A percentile compares a stretch with the other conserved stretches of the same genome.
phyloP scores from a whole-genome alignment of 306 rosid species.

The Pachyrhizus erosus region DNA sequence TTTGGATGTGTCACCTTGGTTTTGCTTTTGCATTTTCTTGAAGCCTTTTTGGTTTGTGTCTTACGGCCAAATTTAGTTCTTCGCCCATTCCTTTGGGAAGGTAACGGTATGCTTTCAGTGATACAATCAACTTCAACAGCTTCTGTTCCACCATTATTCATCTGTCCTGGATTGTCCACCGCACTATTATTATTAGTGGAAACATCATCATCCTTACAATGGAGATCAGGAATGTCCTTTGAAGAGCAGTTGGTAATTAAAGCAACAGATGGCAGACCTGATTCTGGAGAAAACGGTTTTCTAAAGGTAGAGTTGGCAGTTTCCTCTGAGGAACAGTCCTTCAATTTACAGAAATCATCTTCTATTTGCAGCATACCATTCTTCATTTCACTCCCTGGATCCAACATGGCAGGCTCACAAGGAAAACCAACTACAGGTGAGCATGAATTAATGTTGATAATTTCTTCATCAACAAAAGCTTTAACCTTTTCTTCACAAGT shows the following conservation, averaged over 20 bases:
- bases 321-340: slow-evolving; percentile 48
- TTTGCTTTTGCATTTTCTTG: slow-evolving; percentile 67
- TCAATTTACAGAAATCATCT: slow-evolving; percentile 45
- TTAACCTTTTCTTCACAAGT: slow-evolving; percentile 49
- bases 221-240: slow-evolving; percentile 50
- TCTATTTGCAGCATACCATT: slow-evolving; percentile 41
- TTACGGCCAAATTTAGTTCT: slow-evolving; percentile 63
- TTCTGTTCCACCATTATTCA: slow-evolving; percentile 57
- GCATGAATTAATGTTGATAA: slow-evolving; percentile 33
- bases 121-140: slow-evolving; percentile 51
- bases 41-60: slow-evolving; percentile 59
- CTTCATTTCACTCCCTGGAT: slow-evolving; percentile 45
- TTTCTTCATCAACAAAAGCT: slow-evolving; percentile 54
- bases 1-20: slow-evolving; percentile 47
- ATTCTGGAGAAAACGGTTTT: slow-evolving; percentile 49
- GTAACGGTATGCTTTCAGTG: slow-evolving; percentile 49
- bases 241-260: slow-evolving; percentile 48
- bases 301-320: slow-evolving; percentile 43
- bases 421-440: slow-evolving; percentile 53
- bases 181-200: slow-evolving; percentile 48
- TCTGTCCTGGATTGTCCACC: slow-evolving; percentile 45
- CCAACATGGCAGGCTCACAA: slow-evolving; percentile 43
- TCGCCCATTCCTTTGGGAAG: slow-evolving; percentile 63
- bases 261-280: slow-evolving; percentile 51
- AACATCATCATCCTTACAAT: slow-evolving; percentile 46